Evolutionary conservation across 495 filamentous ascomycete species (phyloP).

Genomic region (Haplographium delicatum): DNA sequence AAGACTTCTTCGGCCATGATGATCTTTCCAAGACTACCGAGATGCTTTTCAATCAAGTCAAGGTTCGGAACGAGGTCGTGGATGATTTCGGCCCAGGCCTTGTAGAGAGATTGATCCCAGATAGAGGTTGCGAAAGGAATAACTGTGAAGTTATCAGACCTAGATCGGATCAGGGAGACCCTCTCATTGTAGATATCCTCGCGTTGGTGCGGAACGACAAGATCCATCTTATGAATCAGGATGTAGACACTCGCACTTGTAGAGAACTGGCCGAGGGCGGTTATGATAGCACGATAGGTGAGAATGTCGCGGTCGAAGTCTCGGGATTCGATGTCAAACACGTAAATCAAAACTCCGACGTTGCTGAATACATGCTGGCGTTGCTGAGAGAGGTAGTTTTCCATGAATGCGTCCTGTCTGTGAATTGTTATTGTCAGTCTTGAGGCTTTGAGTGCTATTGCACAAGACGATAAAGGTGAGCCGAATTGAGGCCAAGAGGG

Average conservation of each 20-base stretch:
- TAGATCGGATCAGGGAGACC: conserved; percentile 62
- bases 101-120: conserved; percentile 98
- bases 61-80: conserved; percentile 94
- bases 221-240: conserved; percentile 97
- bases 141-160: conserved; percentile 68
- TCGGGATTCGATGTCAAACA: conserved; percentile 95
- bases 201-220: conserved; percentile 76
- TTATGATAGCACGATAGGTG: conserved; percentile 81
- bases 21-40: conserved; percentile 68
- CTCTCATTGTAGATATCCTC: conserved; percentile 78
- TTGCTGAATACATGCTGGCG: conserved; percentile 92
- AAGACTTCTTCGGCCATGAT: conserved; percentile 92
- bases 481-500: too few relatives aligned
- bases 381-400: conserved; percentile 92
- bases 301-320: conserved; percentile 88
- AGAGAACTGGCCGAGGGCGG: conserved; percentile 80
- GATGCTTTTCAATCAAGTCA: conserved; percentile 77
- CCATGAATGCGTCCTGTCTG: conserved; percentile 97
- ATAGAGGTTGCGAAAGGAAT: conserved; percentile 86
- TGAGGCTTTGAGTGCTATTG: neutral
- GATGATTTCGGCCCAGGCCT: conserved; percentile 95
- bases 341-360: conserved; percentile 96
- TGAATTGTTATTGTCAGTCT: conserved; percentile 4
- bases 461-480: too few relatives aligned
- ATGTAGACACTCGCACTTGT: conserved; percentile 58